Base-by-base conservation (phyloP, 768 basidiomycete genomes). In the Termitomyces sp. region DNA sequence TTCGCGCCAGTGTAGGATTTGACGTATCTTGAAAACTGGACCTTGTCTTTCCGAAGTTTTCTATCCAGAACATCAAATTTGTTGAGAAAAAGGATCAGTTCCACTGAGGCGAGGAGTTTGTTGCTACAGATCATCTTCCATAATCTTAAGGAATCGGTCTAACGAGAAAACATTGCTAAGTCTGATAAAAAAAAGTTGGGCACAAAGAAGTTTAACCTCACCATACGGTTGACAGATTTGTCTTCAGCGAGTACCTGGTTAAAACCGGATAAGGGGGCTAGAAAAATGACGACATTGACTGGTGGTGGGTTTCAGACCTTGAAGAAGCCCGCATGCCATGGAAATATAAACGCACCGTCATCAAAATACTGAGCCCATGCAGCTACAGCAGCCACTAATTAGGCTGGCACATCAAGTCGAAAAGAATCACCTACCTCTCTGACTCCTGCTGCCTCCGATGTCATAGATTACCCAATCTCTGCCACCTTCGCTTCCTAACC, bases 301-400 rank as follows among this genome's bases (percentile, higher is more conserved):
- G 50, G 23, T 15, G 31, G 15, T 35, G 7, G 46, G 31, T 25
- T 43, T 43, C 31, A 57, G 55, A 25, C 55, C n/a, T n/a, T n/a
- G n/a, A 18, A 42, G 12, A 25, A 15, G 7, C 43, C 53, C 48
- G 41, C 18, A 7, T 13, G 38, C 33, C 46, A 23, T 27, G n/a
- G 13, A 15, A 15, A 20, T 43, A 25, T 27, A 10, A 25, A 59
- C 72, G 45, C 48, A 84, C 84, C 81, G 63, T 86, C 80, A 52
- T 88, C 84, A 54, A 88, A 86, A 64, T 81, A 88, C 25, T 85
- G 84, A 1, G 81, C 81, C 86, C 86, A 87, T 5, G 79, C 78
- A 52, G 80, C 84, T 84, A 50, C 18, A n/a, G 41, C 20, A 13
- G 5, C 41, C 9, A 2, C 13, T 41, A 55, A 53, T 33, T 52